Evolutionary conservation across 768 basidiomycete species (phyloP).

Genomic region (Amanita muscaria): DNA sequence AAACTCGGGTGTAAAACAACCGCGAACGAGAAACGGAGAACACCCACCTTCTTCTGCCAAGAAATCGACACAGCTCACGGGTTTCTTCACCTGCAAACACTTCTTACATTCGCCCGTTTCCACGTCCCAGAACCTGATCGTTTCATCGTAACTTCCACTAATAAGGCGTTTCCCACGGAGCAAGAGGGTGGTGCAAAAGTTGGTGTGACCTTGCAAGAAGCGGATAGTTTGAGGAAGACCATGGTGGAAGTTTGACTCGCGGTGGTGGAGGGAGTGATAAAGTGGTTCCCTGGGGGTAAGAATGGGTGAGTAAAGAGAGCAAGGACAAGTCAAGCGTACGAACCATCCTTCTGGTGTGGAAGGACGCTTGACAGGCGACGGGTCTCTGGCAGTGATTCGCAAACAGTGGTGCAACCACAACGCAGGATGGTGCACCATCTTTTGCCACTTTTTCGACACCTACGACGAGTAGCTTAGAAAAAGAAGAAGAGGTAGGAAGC

Average conservation of each 20-base stretch:
- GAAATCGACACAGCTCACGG: constrained; percentile 86
- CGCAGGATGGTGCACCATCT: constrained; percentile 48
- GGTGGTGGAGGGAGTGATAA: constrained; percentile 75
- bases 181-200: constrained; percentile 78
- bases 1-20: background rate
- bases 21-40: background rate
- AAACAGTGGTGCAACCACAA: constrained; percentile 76
- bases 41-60: constrained; percentile 49
- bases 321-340: constrained; percentile 15
- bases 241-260: constrained; percentile 75
- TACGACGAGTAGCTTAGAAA: constrained; percentile 23
- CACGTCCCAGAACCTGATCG: constrained; percentile 89
- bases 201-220: constrained; percentile 78
- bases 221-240: constrained; percentile 69
- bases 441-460: constrained; percentile 40
- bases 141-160: constrained; percentile 87
- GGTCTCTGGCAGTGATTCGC: constrained; percentile 64
- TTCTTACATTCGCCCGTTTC: constrained; percentile 54
- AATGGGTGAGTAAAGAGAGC: background rate
- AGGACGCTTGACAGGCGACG: constrained; percentile 55
- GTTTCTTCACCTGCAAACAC: constrained; percentile 78
- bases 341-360: constrained; percentile 65
- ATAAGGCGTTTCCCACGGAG: constrained; percentile 75
- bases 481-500: constrained; percentile 1
- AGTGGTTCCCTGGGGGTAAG: constrained; percentile 37